A percentile compares a stretch with the other conserved stretches of the same genome.
Evolutionary conservation across 768 basidiomycete genomes (phyloP).

Genomic region (Cyathus striatus): DNA sequence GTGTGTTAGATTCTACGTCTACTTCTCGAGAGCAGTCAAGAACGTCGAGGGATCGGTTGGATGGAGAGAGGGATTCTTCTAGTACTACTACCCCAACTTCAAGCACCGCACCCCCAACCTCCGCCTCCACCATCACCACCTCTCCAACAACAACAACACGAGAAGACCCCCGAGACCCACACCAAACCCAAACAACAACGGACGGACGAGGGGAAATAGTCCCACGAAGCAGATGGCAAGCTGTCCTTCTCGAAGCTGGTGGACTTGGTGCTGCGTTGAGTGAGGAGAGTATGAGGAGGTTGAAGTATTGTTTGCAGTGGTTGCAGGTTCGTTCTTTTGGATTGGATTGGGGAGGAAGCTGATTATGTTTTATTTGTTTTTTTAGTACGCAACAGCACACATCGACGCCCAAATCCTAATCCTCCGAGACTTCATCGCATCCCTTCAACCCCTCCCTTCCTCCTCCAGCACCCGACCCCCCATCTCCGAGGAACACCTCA

Average conservation of each 20-base stretch:
- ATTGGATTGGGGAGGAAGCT: too few relatives aligned
- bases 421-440: slow-evolving; percentile 77
- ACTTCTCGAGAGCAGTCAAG: too few relatives aligned
- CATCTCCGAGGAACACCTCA: slow-evolving; percentile 44
- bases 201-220: slow-evolving; percentile 42
- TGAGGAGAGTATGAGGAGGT: slow-evolving; percentile 83
- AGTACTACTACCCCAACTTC: too few relatives aligned
- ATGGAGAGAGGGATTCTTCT: slow-evolving; percentile 21
- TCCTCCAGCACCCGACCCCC: slow-evolving; percentile 21
- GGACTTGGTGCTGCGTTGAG: slow-evolving; percentile 85
- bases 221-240: slow-evolving; percentile 80
- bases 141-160: slow-evolving; percentile 15
- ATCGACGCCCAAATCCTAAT: slow-evolving; percentile 86
- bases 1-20: too few relatives aligned
- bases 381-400: slow-evolving; percentile 78
- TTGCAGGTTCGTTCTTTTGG: slow-evolving; percentile 58
- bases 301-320: slow-evolving; percentile 87
- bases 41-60: slow-evolving; percentile 10
- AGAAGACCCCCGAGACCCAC: slow-evolving; percentile 2
- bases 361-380: too few relatives aligned
- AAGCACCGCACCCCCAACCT: slow-evolving; percentile 19
- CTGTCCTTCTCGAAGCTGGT: slow-evolving; percentile 79
- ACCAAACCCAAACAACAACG: background rate
- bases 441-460: slow-evolving; percentile 48
- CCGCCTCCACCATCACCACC: slow-evolving; percentile 11